A percentile compares a stretch with the other conserved stretches of the same genome.
These are phyloP conservation scores for Xylaria acuta DNA, from an alignment of 495 filamentous ascomycete genomes.

Conservation along the genomic window DNA sequence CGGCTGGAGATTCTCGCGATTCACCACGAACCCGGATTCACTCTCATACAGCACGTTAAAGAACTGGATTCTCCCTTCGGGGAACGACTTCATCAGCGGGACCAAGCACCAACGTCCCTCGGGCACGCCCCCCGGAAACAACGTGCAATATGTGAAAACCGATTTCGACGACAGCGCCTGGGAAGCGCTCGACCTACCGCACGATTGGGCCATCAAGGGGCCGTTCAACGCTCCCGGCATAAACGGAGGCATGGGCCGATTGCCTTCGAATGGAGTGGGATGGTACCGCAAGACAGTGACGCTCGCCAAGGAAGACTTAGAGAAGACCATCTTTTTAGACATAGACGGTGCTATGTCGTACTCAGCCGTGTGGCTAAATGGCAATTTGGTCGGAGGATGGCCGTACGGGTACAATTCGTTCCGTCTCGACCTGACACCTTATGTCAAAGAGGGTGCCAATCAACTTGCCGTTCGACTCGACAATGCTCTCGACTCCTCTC, in stretches of 20 bases:
- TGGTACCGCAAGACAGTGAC: slow-evolving; percentile 56
- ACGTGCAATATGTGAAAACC: slow-evolving; percentile 41
- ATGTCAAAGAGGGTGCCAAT: slow-evolving; percentile 48
- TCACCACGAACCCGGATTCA: slow-evolving; percentile 45
- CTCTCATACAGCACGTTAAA: slow-evolving; percentile 46
- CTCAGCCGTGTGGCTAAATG: slow-evolving; percentile 56
- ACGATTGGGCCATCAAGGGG: slow-evolving; percentile 60
- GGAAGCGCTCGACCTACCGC: slow-evolving; percentile 47
- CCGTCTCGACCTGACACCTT: slow-evolving; percentile 56
- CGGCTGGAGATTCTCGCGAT: slow-evolving; percentile 48
- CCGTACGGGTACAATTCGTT: slow-evolving; percentile 58
- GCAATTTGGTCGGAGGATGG: slow-evolving; percentile 55
- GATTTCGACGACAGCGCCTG: slow-evolving; percentile 48
- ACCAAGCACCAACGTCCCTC: slow-evolving; percentile 40
- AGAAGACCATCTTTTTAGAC: slow-evolving; percentile 52
- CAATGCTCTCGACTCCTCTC: slow-evolving; percentile 50
- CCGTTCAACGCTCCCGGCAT: slow-evolving; percentile 54
- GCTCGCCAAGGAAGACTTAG: slow-evolving; percentile 36
- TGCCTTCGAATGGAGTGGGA: slow-evolving; percentile 57
- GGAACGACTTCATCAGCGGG: slow-evolving; percentile 47
- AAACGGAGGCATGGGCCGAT: slow-evolving; percentile 63
- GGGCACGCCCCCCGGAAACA: slow-evolving; percentile 36
- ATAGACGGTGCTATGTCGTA: slow-evolving; percentile 59
- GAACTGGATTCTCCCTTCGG: slow-evolving; percentile 48
- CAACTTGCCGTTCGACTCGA: slow-evolving; percentile 56